phyloP scores from a whole-genome alignment of 257 asterid genomes.

The Fraxinus quadrangulata region DNA sequence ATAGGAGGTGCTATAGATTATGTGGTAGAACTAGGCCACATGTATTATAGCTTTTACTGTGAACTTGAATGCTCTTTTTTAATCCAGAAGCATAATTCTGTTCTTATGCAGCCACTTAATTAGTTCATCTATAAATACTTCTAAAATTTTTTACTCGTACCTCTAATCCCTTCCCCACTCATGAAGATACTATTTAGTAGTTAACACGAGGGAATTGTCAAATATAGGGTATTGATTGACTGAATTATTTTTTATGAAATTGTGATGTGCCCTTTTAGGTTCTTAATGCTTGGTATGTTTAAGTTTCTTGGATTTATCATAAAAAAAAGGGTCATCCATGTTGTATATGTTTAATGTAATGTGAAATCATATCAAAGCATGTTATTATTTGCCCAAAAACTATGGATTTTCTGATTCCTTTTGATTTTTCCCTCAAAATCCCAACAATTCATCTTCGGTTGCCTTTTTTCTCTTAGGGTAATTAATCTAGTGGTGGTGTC shows the following conservation, averaged over 20 bases:
- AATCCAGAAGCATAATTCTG: not conserved
- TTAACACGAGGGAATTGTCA: not conserved
- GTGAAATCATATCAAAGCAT: not conserved
- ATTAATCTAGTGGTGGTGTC: conserved; percentile 96
- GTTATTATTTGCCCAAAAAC: not conserved
- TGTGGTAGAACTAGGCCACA: too few species aligned
- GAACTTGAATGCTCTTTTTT: not conserved
- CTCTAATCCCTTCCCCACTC: not conserved
- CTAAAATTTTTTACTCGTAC: too few species aligned
- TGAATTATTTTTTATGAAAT: not conserved
- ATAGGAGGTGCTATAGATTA: not conserved
- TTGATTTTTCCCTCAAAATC: not conserved
- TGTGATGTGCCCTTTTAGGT: not conserved
- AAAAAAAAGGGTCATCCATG: not conserved
- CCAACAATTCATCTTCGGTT: conserved; percentile 16
- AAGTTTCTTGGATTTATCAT: not conserved
- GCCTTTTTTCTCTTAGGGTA: conserved; percentile 49
- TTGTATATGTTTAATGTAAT: not conserved
- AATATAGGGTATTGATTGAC: not conserved
- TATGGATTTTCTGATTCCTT: conserved; percentile 1
- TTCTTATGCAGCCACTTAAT: not conserved
- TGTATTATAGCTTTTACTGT: not conserved
- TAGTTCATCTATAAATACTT: not conserved
- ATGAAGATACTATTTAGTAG: not conserved
- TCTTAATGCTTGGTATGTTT: not conserved